Percentiles rank a stretch among this genome's conserved stretches.
Evolutionary conservation across 2,329 filamentous ascomycete species (phyloP).

Genomic region (Cercospora citrullina): DNA sequence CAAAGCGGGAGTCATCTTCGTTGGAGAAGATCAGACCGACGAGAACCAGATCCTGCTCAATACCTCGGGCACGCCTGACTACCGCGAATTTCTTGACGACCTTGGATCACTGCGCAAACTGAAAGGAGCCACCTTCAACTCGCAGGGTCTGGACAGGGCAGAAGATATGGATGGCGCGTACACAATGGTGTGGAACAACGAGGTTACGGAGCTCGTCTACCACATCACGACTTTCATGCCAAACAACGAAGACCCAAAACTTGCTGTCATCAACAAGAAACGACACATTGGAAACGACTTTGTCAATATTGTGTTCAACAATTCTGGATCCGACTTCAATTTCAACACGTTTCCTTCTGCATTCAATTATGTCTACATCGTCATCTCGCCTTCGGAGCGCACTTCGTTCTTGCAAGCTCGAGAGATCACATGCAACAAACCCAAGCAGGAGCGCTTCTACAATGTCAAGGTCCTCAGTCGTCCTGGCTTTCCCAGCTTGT

Average conservation of each 20-base stretch:
- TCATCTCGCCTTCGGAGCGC: slow-evolving; percentile 84
- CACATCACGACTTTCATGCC: slow-evolving; percentile 98
- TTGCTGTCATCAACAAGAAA: slow-evolving; percentile 69
- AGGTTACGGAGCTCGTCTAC: slow-evolving; percentile 92
- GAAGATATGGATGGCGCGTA: slow-evolving; percentile 80
- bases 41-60: slow-evolving; percentile 88
- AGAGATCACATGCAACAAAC: slow-evolving; percentile 39
- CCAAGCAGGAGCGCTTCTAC: slow-evolving; percentile 64
- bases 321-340: slow-evolving; percentile 80
- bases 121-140: slow-evolving; percentile 83
- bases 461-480: slow-evolving; percentile 87
- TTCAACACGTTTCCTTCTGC: slow-evolving; percentile 92
- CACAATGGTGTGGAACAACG: slow-evolving; percentile 91
- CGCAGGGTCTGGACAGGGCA: slow-evolving; percentile 80
- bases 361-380: slow-evolving; percentile 96
- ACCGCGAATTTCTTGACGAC: slow-evolving; percentile 78
- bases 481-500: slow-evolving; percentile 86
- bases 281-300: slow-evolving; percentile 95
- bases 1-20: slow-evolving; percentile 92
- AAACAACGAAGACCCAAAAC: slow-evolving; percentile 71
- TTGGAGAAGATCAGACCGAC: slow-evolving; percentile 79
- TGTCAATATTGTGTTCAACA: slow-evolving; percentile 97
- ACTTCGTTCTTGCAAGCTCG: slow-evolving; percentile 71
- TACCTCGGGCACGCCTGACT: slow-evolving; percentile 80
- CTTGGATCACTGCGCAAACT: slow-evolving; percentile 80